Evolutionary conservation across 192 early-diverging fungal genomes (phyloP).

Genomic region (Kickxella alabastrina): DNA sequence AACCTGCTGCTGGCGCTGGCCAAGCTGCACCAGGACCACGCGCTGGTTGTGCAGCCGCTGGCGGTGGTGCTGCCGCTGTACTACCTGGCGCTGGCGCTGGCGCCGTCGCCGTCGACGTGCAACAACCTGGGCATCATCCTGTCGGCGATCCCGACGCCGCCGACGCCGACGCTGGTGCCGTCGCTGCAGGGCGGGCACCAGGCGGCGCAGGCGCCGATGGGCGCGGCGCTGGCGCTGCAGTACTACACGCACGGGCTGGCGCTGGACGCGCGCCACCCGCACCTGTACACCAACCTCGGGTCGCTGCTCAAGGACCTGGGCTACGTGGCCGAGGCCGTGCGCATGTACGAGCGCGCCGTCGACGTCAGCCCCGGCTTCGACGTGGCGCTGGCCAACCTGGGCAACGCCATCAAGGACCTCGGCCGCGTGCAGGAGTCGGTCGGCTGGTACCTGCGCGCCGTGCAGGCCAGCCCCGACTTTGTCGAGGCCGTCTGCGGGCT

Average conservation of each 20-base stretch:
- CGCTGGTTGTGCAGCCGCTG: slow-evolving; percentile 55
- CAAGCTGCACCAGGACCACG: slow-evolving; percentile 82
- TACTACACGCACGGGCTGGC: slow-evolving; percentile 85
- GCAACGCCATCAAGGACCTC: slow-evolving; percentile 90
- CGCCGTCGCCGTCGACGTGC: slow-evolving; percentile 82
- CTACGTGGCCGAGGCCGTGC: slow-evolving; percentile 74
- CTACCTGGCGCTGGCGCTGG: slow-evolving; percentile 74
- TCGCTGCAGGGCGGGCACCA: slow-evolving; percentile 47
- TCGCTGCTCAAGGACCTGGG: slow-evolving; percentile 89
- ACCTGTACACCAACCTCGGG: slow-evolving; percentile 91
- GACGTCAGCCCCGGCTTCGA: slow-evolving; percentile 82
- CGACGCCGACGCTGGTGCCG: slow-evolving; percentile 49
- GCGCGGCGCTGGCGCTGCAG: slow-evolving; percentile 73
- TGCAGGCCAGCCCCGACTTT: slow-evolving; percentile 83
- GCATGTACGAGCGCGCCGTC: slow-evolving; percentile 87
- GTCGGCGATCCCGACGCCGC: slow-evolving; percentile 61
- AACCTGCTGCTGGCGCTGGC: slow-evolving; percentile 77
- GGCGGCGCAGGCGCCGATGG: slow-evolving; percentile 59
- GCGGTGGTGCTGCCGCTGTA: slow-evolving; percentile 74
- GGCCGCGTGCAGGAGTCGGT: slow-evolving; percentile 87
- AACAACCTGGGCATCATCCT: slow-evolving; percentile 87
- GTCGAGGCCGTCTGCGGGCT: slow-evolving; percentile 89
- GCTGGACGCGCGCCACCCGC: slow-evolving; percentile 78
- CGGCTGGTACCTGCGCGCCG: slow-evolving; percentile 77
- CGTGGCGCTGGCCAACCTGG: slow-evolving; percentile 88